Conservation (phyloP, 257 asterid genomes). For the Haberlea rhodopensis region DNA sequence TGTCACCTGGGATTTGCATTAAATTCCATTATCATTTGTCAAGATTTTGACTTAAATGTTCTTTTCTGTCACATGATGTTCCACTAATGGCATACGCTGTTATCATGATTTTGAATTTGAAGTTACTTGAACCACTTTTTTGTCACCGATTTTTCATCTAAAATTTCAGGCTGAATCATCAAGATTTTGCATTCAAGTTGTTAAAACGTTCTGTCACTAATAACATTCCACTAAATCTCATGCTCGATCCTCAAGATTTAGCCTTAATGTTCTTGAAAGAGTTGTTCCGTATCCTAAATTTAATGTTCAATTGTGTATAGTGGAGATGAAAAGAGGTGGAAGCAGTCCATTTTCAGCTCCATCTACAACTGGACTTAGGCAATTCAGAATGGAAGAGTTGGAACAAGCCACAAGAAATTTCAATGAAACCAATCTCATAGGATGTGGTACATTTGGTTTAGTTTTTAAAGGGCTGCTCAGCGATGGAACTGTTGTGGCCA, state of each 20-base stretch:
- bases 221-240: neutral
- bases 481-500: conserved; percentile 71
- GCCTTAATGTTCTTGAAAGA: neutral
- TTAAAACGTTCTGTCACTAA: neutral
- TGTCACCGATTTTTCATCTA: neutral
- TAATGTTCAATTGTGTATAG: conserved; percentile 29
- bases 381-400: conserved; percentile 58
- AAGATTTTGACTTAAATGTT: neutral
- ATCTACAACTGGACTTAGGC: conserved; percentile 33
- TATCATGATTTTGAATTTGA: neutral
- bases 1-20: neutral
- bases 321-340: conserved; percentile 42
- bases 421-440: conserved; percentile 58
- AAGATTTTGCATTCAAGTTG: no score
- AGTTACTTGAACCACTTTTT: no score
- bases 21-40: neutral
- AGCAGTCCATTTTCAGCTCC: conserved; percentile 27
- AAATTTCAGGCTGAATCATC: no score
- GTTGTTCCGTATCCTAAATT: neutral
- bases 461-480: conserved; percentile 69
- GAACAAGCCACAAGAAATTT: conserved; percentile 63
- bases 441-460: conserved; percentile 60
- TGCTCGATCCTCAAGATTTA: neutral
- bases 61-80: neutral
- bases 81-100: neutral